A percentile compares a stretch with the other conserved stretches of the same genome.
Conservation (phyloP, 306 rosid species). For the Echinosophora koreensis region DNA sequence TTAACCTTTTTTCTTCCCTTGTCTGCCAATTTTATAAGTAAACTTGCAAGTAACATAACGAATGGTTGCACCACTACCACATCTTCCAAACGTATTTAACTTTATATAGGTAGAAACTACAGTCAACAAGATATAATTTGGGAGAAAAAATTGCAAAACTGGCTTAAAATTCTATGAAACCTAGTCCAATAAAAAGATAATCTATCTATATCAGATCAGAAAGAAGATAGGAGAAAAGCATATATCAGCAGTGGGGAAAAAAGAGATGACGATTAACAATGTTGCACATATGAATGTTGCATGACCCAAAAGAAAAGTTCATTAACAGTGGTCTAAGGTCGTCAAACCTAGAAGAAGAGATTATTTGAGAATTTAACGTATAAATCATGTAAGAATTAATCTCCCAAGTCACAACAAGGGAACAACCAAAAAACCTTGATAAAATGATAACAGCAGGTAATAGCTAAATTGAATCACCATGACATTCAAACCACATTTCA, state of each 20-base stretch:
- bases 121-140: not conserved
- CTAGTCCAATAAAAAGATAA: not conserved
- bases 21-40: not conserved
- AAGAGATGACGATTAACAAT: not conserved
- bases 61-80: not conserved
- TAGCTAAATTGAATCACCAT: constrained; percentile 13
- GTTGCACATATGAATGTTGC: not conserved
- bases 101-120: not conserved
- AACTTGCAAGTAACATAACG: constrained; percentile 39
- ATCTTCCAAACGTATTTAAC: constrained; percentile 16
- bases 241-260: constrained; percentile 8
- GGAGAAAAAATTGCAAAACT: constrained; percentile 6
- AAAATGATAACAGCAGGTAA: not conserved
- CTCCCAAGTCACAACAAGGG: not conserved
- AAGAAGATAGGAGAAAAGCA: constrained; percentile 4
- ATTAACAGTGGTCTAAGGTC: not conserved
- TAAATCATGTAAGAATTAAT: not conserved
- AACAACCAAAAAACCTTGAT: constrained; percentile 1
- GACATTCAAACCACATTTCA: constrained; percentile 18
- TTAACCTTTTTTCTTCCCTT: not conserved
- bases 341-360: constrained; percentile 20
- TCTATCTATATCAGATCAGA: not conserved
- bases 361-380: constrained; percentile 8
- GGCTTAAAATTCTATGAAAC: constrained; percentile 8
- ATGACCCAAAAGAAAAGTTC: not conserved